These are phyloP conservation scores for Pugionium cornutum DNA, from an alignment of 345 rosid genomes.

Conservation along the genomic window DNA sequence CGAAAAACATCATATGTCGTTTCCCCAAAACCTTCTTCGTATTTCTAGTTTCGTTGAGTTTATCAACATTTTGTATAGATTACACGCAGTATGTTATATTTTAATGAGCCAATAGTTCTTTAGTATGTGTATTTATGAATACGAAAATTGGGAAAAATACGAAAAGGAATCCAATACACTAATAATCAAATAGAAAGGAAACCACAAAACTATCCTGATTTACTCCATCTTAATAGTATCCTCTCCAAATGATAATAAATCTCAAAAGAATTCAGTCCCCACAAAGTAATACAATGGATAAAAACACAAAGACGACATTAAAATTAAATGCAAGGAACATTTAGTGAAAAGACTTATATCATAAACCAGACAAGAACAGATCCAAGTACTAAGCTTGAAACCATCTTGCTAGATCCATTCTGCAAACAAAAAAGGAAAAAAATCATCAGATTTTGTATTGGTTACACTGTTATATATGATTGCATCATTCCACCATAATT, in stretches of 20 bases:
- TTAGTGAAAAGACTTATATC: conserved; percentile 18
- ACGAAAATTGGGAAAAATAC: no score
- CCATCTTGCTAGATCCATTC: conserved; percentile 42
- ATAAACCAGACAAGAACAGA: conserved; percentile 42
- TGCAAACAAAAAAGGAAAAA: conserved; percentile 14
- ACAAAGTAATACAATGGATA: conserved; percentile 35
- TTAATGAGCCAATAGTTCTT: neutral
- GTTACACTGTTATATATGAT: no score
- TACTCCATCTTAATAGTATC: conserved; percentile 31
- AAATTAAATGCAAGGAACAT: conserved; percentile 21
- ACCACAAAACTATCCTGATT: conserved; percentile 22
- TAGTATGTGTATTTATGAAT: no score
- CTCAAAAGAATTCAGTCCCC: conserved; percentile 45
- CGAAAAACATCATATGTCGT: no score
- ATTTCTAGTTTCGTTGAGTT: no score
- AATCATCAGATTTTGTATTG: neutral
- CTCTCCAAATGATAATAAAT: conserved; percentile 31
- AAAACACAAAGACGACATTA: conserved; percentile 31
- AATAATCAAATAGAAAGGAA: conserved; percentile 20
- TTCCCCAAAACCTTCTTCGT: no score
- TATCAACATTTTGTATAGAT: neutral
- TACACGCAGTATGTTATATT: neutral
- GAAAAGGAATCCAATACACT: conserved; percentile 22
- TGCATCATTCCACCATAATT: no score
- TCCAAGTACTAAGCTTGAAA: conserved; percentile 41